These are phyloP conservation scores for Zygosaccharomyces rouxii DNA, from an alignment of 805 yeast genomes.

Conservation along the genomic window DNA sequence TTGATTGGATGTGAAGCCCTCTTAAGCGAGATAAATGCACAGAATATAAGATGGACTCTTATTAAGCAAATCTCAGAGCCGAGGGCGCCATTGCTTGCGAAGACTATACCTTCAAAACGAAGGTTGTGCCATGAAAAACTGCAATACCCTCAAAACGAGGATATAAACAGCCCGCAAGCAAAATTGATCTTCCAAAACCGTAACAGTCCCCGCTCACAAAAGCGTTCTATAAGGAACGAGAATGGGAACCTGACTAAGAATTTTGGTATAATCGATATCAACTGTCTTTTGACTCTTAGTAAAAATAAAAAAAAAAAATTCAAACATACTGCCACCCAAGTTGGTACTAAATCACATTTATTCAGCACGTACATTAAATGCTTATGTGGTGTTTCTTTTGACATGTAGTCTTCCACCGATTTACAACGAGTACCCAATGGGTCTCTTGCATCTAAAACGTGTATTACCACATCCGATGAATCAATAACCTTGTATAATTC, in stretches of 20 bases:
- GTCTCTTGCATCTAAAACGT: constrained; percentile 95
- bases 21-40: constrained; percentile 68
- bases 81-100: constrained; percentile 50
- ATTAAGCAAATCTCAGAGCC: constrained; percentile 67
- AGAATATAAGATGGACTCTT: background rate
- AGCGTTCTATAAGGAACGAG: constrained; percentile 20
- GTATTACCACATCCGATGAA: constrained; percentile 95
- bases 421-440: constrained; percentile 95
- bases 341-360: constrained; percentile 97
- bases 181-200: constrained; percentile 88
- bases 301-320: constrained; percentile 15
- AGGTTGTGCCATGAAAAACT: constrained; percentile 38
- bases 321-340: constrained; percentile 97
- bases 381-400: constrained; percentile 92
- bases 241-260: constrained; percentile 73
- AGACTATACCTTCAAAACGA: constrained; percentile 43
- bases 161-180: constrained; percentile 45
- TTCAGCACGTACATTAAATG: constrained; percentile 91
- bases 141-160: constrained; percentile 35
- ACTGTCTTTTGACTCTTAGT: constrained; percentile 1
- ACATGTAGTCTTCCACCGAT: constrained; percentile 87
- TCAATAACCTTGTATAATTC: constrained; percentile 95
- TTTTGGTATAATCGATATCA: constrained; percentile 54
- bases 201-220: constrained; percentile 83
- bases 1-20: constrained; percentile 61